phyloP scores from a whole-genome alignment of 148 eudicot genomes.

The Silene conica region DNA sequence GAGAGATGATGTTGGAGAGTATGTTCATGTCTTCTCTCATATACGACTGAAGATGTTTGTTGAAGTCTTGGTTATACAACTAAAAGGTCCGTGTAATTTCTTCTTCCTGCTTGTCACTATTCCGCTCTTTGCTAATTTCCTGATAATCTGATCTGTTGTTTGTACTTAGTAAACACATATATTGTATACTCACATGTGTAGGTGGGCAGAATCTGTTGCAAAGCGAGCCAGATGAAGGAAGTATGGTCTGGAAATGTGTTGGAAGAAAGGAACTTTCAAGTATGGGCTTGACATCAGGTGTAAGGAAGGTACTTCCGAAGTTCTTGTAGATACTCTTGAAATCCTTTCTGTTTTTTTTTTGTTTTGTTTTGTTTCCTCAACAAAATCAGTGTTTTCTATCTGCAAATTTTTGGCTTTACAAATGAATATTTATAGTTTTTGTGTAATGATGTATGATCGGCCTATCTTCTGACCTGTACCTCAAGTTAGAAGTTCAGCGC shows the following conservation, averaged over 20 bases:
- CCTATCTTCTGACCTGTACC: neutral
- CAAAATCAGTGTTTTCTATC: neutral
- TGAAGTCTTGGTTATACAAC: slow-evolving; percentile 54
- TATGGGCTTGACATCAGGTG: slow-evolving; percentile 94
- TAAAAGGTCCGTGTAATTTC: slow-evolving; percentile 46
- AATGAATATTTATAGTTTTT: too few species aligned
- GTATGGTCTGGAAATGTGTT: slow-evolving; percentile 60
- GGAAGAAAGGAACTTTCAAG: slow-evolving; percentile 55
- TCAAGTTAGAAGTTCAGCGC: neutral
- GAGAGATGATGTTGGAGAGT: slow-evolving; percentile 85
- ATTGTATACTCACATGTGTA: slow-evolving; percentile 15
- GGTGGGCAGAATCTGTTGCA: slow-evolving; percentile 36
- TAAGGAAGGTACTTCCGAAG: slow-evolving; percentile 59
- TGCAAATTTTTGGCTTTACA: too few species aligned
- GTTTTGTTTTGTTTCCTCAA: neutral
- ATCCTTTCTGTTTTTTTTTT: too few species aligned
- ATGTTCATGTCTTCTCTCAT: slow-evolving; percentile 73
- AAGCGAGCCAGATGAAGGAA: slow-evolving; percentile 32
- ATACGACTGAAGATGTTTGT: slow-evolving; percentile 92
- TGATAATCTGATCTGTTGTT: neutral
- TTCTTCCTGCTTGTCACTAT: neutral
- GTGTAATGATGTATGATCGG: too few species aligned
- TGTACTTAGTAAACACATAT: neutral
- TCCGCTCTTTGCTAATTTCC: neutral
- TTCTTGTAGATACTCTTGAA: neutral